These are phyloP conservation scores for Diaporthe longicolla DNA, from an alignment of 2,329 filamentous ascomycete species.

Conservation along the genomic window DNA sequence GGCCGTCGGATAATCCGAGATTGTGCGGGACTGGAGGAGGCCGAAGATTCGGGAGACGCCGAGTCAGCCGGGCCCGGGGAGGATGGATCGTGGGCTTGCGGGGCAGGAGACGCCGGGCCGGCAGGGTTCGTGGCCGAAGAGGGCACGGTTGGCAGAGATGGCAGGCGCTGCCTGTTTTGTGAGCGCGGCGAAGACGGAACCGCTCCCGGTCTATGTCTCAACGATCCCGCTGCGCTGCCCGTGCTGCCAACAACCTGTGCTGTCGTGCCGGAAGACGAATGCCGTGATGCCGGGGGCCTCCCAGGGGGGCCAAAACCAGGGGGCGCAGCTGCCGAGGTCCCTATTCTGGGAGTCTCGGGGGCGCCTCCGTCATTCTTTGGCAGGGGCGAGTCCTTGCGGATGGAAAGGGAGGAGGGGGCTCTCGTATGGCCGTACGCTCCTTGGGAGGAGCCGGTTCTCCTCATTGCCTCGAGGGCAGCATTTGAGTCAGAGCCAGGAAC, in stretches of 20 bases:
- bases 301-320: conserved; percentile 45
- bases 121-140: conserved; percentile 46
- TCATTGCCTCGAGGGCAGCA: conserved; percentile 61
- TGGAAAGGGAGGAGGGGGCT: conserved; percentile 67
- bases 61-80: conserved; percentile 61
- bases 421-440: conserved; percentile 54
- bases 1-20: conserved; percentile 73
- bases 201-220: conserved; percentile 48
- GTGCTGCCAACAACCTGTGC: conserved; percentile 44
- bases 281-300: conserved; percentile 63
- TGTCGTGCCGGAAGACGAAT: conserved; percentile 62
- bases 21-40: conserved; percentile 63
- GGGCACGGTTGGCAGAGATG: conserved; percentile 59
- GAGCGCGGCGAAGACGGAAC: conserved; percentile 44
- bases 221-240: conserved; percentile 35
- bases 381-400: conserved; percentile 70
- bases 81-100: conserved; percentile 49
- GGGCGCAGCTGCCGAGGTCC: conserved; percentile 44
- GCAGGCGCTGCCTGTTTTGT: conserved; percentile 58
- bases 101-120: conserved; percentile 45
- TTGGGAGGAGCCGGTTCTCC: conserved; percentile 60
- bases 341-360: conserved; percentile 60
- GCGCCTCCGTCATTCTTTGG: conserved; percentile 62
- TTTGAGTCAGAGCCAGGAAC: conserved; percentile 64
- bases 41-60: conserved; percentile 52